phyloP scores from a whole-genome alignment of 805 yeast genomes.

The Candida awuae region DNA sequence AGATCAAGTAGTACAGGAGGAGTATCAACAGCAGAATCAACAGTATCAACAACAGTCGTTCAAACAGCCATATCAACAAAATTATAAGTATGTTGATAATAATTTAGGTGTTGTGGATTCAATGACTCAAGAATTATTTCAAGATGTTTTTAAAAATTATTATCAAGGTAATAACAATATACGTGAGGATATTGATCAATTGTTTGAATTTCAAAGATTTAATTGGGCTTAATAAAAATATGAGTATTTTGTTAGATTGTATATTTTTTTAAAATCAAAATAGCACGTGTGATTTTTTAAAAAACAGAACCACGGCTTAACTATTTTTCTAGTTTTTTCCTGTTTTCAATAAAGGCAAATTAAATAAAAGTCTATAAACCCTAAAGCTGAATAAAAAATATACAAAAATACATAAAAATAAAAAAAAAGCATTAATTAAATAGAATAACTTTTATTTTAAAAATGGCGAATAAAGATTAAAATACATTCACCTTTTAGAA shows the following conservation, averaged over 20 bases:
- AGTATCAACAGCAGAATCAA: background rate
- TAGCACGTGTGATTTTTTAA: too few species aligned
- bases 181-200: conserved; percentile 3
- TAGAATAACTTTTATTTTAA: too few species aligned
- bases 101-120: conserved; percentile 10
- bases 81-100: background rate
- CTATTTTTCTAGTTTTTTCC: background rate
- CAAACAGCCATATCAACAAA: background rate
- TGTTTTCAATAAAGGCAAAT: too few species aligned
- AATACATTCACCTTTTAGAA: background rate
- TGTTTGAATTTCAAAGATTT: conserved; percentile 7
- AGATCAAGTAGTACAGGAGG: background rate
- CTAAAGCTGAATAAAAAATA: too few species aligned
- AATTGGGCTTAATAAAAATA: background rate
- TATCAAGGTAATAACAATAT: conserved; percentile 15
- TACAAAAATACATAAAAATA: too few species aligned
- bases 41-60: background rate
- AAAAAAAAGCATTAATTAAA: too few species aligned
- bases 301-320: too few species aligned
- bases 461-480: too few species aligned
- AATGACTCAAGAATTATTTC: conserved; percentile 22
- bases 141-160: conserved; percentile 20
- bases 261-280: too few species aligned
- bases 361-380: too few species aligned
- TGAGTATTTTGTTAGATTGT: background rate